Evolutionary conservation across 2,329 filamentous ascomycete species (phyloP).

Genomic region (Leptodontidium sp.): DNA sequence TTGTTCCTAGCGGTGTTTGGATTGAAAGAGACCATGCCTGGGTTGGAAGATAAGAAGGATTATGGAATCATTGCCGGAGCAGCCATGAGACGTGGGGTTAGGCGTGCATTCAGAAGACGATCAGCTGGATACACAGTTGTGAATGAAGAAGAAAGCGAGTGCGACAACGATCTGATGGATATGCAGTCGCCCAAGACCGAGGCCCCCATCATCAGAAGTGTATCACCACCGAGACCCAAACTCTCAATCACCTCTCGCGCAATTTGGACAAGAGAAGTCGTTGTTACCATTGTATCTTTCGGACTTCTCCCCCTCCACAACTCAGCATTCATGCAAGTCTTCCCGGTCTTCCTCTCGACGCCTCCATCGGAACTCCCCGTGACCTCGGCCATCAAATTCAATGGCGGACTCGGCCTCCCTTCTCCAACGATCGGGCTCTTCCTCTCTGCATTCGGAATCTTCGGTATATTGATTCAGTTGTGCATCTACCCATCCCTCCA

Average conservation of each 20-base stretch:
- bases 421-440: slow-evolving; percentile 73
- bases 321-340: slow-evolving; percentile 66
- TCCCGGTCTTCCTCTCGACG: slow-evolving; percentile 67
- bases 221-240: slow-evolving; percentile 27
- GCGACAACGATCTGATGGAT: slow-evolving; percentile 24
- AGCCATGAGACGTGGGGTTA: slow-evolving; percentile 27
- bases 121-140: slow-evolving; percentile 30
- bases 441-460: slow-evolving; percentile 72
- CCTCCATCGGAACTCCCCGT: slow-evolving; percentile 64
- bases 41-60: slow-evolving; percentile 43
- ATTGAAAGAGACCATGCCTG: slow-evolving; percentile 48
- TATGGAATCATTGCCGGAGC: slow-evolving; percentile 36
- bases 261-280: slow-evolving; percentile 45
- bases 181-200: slow-evolving; percentile 20
- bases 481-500: slow-evolving; percentile 75
- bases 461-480: slow-evolving; percentile 75
- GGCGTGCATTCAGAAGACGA: slow-evolving; percentile 20
- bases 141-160: slow-evolving; percentile 19
- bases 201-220: background rate
- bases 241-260: slow-evolving; percentile 43
- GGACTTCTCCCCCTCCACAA: slow-evolving; percentile 77
- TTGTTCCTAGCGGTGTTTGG: slow-evolving; percentile 48
- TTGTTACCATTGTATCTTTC: slow-evolving; percentile 65
- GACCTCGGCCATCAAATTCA: slow-evolving; percentile 57
- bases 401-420: slow-evolving; percentile 77